Evolutionary conservation across 352 stramenopile species (phyloP).

Genomic region (Aphanomyces cochlioides): DNA sequence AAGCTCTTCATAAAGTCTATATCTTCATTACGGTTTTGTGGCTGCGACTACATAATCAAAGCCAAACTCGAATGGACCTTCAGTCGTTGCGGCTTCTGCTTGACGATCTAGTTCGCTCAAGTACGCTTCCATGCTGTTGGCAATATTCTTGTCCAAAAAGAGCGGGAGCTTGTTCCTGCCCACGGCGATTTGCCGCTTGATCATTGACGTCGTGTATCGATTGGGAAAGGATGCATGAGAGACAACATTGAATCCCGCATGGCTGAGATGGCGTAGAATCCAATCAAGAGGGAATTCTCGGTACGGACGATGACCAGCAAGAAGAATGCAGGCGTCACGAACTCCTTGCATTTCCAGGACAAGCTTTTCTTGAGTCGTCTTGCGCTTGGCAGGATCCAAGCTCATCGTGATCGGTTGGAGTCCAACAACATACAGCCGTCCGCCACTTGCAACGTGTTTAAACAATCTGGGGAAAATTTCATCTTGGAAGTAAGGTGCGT

Average conservation of each 20-base stretch:
- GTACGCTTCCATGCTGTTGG: slow-evolving; percentile 38
- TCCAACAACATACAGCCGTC: slow-evolving; percentile 86
- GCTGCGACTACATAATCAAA: slow-evolving; percentile 90
- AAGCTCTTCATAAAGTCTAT: not conserved
- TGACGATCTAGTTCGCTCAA: slow-evolving; percentile 65
- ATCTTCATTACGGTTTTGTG: slow-evolving; percentile 15
- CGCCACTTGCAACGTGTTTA: slow-evolving; percentile 67
- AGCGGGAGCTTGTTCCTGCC: slow-evolving; percentile 76
- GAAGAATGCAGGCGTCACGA: slow-evolving; percentile 86
- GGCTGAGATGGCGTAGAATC: slow-evolving; percentile 71
- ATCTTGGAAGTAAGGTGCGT: slow-evolving; percentile 88
- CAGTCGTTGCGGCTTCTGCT: slow-evolving; percentile 43
- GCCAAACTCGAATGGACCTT: slow-evolving; percentile 48
- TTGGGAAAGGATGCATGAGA: slow-evolving; percentile 73
- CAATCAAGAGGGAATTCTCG: slow-evolving; percentile 88
- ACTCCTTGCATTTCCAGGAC: slow-evolving; percentile 67
- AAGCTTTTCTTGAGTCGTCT: slow-evolving; percentile 44
- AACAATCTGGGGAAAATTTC: slow-evolving; percentile 75
- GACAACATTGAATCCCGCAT: slow-evolving; percentile 50
- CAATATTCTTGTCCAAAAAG: slow-evolving; percentile 54
- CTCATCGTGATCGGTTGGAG: slow-evolving; percentile 81
- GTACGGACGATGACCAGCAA: slow-evolving; percentile 84
- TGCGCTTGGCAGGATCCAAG: slow-evolving; percentile 21
- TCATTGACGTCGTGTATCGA: slow-evolving; percentile 78
- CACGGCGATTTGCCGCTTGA: slow-evolving; percentile 88